Base-by-base conservation (phyloP, 148 eudicot species). In the Agrostemma githago region DNA sequence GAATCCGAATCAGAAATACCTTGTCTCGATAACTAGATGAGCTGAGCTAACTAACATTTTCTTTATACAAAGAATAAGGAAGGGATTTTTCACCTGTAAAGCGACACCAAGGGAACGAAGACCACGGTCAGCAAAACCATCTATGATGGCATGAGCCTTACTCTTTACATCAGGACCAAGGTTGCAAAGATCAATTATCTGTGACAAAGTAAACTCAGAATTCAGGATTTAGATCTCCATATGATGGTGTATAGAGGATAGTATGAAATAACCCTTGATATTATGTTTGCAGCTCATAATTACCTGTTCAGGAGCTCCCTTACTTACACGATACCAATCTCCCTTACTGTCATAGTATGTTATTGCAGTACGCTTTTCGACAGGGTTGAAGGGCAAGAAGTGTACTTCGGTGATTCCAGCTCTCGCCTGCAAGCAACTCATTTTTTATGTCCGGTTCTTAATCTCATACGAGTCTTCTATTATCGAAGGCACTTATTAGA, bases 261-360 rank as follows among this genome's bases (percentile, higher is more conserved):
- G 34, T 0, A 26, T 26, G 34, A 26, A 26, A 26, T 26, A 1
- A 26, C 34, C 34, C 34, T 0, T 48, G 54, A 48, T 48, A 48
- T 48, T 48, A 48, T 43, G 46, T 43, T 43, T 43, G 46, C 8
- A 7, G 46, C 46, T 43, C 0, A 43, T 48, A 41, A 1, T 14
- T 57, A 68, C 78, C 90, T 90, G 96, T 71, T 90, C 96, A 38
- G 96, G 96, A 46, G 93, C 96, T 63, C 96, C 96, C 83, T 90
- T 90, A 91, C 96, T 90, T 20, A 82, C 81, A 12, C 96, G 74
- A 62, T 88, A 83, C 96, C 96, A 90, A 69, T 87, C 80, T 12
- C 88, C 93, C n/a, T 80, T 73, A 8, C 71, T n/a, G 58, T 91
- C 96, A 11, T 76, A 74, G 80, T 87, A 89, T n/a, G 96, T 91